A percentile compares a stretch with the other conserved stretches of the same genome.
These are phyloP conservation scores for Musa schizocarpa DNA, from an alignment of 176 grass and related monocot species.

Conservation along the genomic window DNA sequence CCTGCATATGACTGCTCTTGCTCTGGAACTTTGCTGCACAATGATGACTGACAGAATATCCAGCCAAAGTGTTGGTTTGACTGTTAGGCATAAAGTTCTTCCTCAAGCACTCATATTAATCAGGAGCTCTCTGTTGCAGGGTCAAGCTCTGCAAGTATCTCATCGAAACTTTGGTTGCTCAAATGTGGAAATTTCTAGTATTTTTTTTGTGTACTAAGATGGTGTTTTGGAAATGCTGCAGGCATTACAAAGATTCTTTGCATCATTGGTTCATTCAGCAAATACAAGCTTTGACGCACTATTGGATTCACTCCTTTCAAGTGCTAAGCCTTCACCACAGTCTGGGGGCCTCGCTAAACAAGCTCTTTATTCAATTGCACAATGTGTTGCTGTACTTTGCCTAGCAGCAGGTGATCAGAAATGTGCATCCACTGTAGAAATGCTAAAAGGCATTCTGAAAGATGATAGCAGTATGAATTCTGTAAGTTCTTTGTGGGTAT, in stretches of 20 bases:
- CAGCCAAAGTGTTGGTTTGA: conserved; percentile 62
- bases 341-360: conserved; percentile 78
- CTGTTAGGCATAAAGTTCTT: conserved; percentile 70
- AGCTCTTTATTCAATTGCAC: conserved; percentile 76
- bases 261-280: conserved; percentile 61
- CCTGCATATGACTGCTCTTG: conserved; percentile 89
- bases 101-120: conserved; percentile 82
- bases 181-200: neutral
- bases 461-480: conserved; percentile 51
- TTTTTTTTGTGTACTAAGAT: conserved; percentile 7
- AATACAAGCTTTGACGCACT: conserved; percentile 77
- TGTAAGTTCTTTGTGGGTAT: conserved; percentile 27
- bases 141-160: conserved; percentile 71
- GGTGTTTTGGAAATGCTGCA: conserved; percentile 24
- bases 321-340: conserved; percentile 62
- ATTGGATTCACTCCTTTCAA: conserved; percentile 77
- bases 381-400: conserved; percentile 90
- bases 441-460: conserved; percentile 86
- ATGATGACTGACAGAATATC: conserved; percentile 75
- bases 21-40: conserved; percentile 83
- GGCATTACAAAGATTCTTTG: conserved; percentile 80
- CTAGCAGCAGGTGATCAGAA: conserved; percentile 81
- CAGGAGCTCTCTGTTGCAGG: conserved; percentile 83
- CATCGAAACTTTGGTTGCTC: neutral
- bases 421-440: conserved; percentile 81